Base-by-base conservation (phyloP, 306 rosid genomes). In the Styphnolobium japonicum region DNA sequence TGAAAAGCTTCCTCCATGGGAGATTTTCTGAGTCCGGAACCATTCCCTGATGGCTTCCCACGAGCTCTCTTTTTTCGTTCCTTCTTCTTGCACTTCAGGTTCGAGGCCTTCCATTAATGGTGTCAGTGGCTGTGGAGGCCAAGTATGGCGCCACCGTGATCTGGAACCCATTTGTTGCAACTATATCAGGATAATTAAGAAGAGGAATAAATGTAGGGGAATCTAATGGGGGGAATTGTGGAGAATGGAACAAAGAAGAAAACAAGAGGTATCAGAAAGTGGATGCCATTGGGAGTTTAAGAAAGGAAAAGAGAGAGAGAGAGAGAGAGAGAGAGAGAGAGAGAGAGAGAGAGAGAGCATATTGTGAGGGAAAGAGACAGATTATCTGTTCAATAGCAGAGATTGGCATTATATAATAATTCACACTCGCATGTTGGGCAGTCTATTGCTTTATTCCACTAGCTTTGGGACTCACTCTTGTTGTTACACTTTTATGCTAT, bases 81-180 rank as follows among this genome's bases (percentile, higher is more conserved):
- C 88, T 86, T 95, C 98, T 21, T 92, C 98, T 84, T 88, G 94
- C 87, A 92, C 64, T 31, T 89, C 97, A 4, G 97, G 96, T 85
- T 91, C 94, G 0, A 97, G 98, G 2, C 98, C 97, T 91, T 95
- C 98, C 90, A 92, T 88, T 23, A 95, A 82, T 0, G 98, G 98
- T 33, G 98, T 90, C 81, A 95, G 63, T 49, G 91, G 97, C 58
- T 95, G 98, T 31, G 98, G 89, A 39, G 91, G 89, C 98, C 97
- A 95, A 51, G 82, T 87, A 53, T 87, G 92, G 76, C 90, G 88
- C 86, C 91, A 93, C 31, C 98, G 78, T 5, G 90, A 77, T 75
- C 88, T 94, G 0, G 98, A 94, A 65, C 87, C 89, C 98, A 90
- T 90, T 34, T 33, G 14, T 22, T 21, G 62, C 2, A 11, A 23